These are phyloP conservation scores for Boehmeria nivea DNA, from an alignment of 306 rosid genomes.

Conservation along the genomic window DNA sequence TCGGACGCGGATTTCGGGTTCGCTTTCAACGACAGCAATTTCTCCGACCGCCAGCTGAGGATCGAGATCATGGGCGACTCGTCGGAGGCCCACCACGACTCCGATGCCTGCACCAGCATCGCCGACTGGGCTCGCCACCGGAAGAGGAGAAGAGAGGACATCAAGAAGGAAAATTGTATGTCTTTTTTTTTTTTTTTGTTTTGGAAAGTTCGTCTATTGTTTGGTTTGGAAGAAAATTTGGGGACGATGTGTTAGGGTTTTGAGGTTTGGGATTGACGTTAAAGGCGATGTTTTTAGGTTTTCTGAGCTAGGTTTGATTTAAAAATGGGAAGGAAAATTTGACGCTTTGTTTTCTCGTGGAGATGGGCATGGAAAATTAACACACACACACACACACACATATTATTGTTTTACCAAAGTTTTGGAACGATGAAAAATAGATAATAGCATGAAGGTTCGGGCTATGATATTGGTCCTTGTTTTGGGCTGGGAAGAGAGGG, in stretches of 20 bases:
- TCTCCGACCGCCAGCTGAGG: slow-evolving; percentile 83
- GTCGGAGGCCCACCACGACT: slow-evolving; percentile 41
- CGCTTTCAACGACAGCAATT: slow-evolving; percentile 92
- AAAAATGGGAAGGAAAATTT: too few species aligned
- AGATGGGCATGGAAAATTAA: too few species aligned
- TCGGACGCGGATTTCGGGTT: slow-evolving; percentile 78
- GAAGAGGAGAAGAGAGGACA: slow-evolving; percentile 82
- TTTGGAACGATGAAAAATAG: too few species aligned
- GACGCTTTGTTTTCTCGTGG: too few species aligned
- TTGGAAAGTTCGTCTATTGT: background rate
- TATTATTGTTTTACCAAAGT: too few species aligned
- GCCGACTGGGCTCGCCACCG: slow-evolving; percentile 94
- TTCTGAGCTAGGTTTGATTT: background rate
- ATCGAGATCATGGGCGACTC: slow-evolving; percentile 77
- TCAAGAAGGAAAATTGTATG: slow-evolving; percentile 65
- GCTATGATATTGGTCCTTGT: too few species aligned
- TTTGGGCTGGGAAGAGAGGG: too few species aligned
- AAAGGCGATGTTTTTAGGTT: background rate
- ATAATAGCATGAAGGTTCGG: too few species aligned
- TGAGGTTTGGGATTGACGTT: background rate
- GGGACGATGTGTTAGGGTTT: slow-evolving; percentile 13
- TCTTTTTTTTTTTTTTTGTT: background rate
- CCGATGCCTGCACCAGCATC: slow-evolving; percentile 53
- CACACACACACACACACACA: too few species aligned
- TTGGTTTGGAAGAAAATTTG: background rate